phyloP scores from a whole-genome alignment of 2,329 filamentous ascomycete species.

The Xylaria polymorpha region DNA sequence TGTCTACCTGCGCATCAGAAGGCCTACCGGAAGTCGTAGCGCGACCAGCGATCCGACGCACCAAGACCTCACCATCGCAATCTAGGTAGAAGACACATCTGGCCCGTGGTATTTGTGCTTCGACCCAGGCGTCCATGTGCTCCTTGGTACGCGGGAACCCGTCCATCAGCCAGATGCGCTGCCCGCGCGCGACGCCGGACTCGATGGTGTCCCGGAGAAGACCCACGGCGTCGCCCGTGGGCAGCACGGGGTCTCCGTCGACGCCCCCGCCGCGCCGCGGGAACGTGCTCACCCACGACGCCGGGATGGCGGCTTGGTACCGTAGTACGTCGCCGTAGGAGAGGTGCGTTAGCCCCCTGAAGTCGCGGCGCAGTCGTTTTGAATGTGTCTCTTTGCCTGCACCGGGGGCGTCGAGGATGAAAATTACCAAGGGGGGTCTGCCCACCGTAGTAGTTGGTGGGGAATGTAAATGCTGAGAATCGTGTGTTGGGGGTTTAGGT shows the following conservation, averaged over 20 bases:
- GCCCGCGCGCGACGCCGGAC: constrained; percentile 27
- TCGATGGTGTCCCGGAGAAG: constrained; percentile 38
- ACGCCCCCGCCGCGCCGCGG: constrained; percentile 30
- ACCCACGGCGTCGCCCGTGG: constrained; percentile 30
- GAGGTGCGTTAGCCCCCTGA: constrained; percentile 40
- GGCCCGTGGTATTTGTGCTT: constrained; percentile 31
- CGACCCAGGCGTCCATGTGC: constrained; percentile 35
- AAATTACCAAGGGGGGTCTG: constrained; percentile 37
- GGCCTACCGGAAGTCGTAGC: constrained; percentile 36
- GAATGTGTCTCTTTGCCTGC: constrained; percentile 45
- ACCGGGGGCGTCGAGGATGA: constrained; percentile 43
- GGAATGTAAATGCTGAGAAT: not conserved
- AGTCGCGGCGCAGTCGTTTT: constrained; percentile 24
- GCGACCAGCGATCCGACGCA: constrained; percentile 33
- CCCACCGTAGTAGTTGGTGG: not conserved
- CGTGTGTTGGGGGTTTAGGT: not conserved
- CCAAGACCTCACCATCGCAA: constrained; percentile 30
- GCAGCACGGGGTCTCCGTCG: constrained; percentile 33
- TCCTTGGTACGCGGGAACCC: constrained; percentile 39
- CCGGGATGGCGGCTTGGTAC: constrained; percentile 38
- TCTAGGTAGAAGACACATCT: constrained; percentile 30
- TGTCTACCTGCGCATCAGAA: constrained; percentile 33
- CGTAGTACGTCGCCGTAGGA: constrained; percentile 44
- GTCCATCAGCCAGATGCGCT: constrained; percentile 41
- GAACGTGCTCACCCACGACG: constrained; percentile 43